Conservation (phyloP, 441 rosid species). For the Gossypium schwendimanii region DNA sequence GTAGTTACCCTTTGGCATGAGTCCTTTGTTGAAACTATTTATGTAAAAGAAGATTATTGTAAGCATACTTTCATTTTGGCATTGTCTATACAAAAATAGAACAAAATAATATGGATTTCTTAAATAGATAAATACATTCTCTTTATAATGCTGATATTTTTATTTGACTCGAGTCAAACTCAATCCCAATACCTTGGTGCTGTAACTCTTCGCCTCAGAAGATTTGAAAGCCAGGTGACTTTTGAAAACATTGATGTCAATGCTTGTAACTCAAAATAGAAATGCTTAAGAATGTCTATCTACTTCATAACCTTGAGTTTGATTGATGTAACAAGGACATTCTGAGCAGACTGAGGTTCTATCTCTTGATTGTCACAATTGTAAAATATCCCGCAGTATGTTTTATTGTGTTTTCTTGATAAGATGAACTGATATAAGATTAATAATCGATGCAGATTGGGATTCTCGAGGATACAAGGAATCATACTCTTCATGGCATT, state of each 20-base stretch:
- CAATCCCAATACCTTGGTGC: background rate
- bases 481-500: constrained; percentile 89
- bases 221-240: background rate
- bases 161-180: background rate
- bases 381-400: background rate
- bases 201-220: background rate
- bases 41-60: background rate
- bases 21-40: background rate
- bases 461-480: constrained; percentile 93
- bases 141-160: background rate
- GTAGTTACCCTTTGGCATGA: background rate
- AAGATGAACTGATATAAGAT: background rate
- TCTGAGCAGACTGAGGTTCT: background rate
- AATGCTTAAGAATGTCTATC: background rate
- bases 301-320: background rate
- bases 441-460: constrained; percentile 61
- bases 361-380: background rate
- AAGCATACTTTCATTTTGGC: background rate
- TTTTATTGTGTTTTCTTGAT: background rate
- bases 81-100: background rate
- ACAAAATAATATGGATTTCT: background rate
- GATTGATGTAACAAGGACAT: background rate
- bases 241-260: background rate
- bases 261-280: background rate
- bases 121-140: background rate